Evolutionary conservation across 768 basidiomycete genomes (phyloP), one percentile per base, ranked within the genome.

Genomic region (Gloeopeniophorella convolvens): DNA sequence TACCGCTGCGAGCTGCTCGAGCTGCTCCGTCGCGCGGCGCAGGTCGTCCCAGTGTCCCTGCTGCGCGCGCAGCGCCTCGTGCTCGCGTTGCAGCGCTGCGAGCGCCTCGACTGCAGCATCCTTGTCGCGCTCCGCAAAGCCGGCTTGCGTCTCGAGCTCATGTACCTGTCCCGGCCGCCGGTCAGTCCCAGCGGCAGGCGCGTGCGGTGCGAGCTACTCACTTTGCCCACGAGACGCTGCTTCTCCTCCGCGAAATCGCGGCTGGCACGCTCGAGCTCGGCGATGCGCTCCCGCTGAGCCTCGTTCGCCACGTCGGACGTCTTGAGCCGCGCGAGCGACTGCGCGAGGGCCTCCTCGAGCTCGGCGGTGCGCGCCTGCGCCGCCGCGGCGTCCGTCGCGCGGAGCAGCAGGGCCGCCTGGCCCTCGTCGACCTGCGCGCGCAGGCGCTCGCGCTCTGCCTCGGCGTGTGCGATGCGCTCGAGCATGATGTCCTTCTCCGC

Each of bases 31-130:
- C 1, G 82, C 76, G 40, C 76, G 78, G 23, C 73, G 82, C 18
- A 90, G 72, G 36, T 82, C 78, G n/a, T 87, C 84, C 88, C 85
- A 89, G 46, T 85, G 79, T n/a, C 65, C 71, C 60, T 85, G 82
- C 56, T 90, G 84, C 21, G 75, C 68, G 1, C 71, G 40, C 15
- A 86, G 68, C 21, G 73, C 69, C 35, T 86, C 80, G 49, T 80
- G 72, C 47, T 85, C 80, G 60, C 71, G 74, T 60, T 78, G 80
- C 30, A 89, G 72, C 15, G 66, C 56, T 33, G 67, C 65, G 15
- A 84, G 67, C 20, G 77, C 71, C 44, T 79, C 75, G 4, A 68
- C 57, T 0, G 78, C 69, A 12, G 74, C 63, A 8, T 86, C 83
- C 61, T 78, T 82, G 59, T 90, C 89, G 20, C 77, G 77, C n/a